Base-by-base conservation (phyloP, 2,329 filamentous ascomycete species). In the Esteya vermicola region DNA sequence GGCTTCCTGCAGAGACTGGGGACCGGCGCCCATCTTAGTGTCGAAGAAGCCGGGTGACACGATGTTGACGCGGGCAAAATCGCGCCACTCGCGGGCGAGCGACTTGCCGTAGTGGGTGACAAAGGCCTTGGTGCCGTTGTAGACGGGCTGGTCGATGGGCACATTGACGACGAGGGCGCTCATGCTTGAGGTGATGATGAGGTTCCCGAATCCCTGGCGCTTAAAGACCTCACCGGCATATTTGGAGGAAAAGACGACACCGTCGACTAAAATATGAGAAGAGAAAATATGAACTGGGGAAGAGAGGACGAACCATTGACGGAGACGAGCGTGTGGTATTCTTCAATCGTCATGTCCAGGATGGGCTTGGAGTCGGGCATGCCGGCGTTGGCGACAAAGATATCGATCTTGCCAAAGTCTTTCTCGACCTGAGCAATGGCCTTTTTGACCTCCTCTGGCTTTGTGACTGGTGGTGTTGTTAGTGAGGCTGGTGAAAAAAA, bases 301-400 rank as follows among this genome's bases (percentile, higher is more conserved):
- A 37, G 23, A 30, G 23, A 20, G 35, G 4, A 37, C 23, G 16
- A 13, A 38, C 36, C 28, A 13, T 40, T 40, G 13, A 40, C 38
- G 8, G 38, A 28, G 10, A 30, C 12, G 19, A 28, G 31, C 18
- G 16, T 27, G 4, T 20, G 22, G 38, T 40, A 40, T 3, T 40
- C 32, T 2, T 34, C 31, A 2, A 40, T 12, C 3, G 31, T 28
- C 18, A 16, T 16, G 8, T 35, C 32, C 12, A 40, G 25, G 19
- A 40, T n/a, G 21, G 38, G 31, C 13, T 23, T 18, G 12, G 32
- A 40, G 23, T 34, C 22, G 32, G 25, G 16, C 31, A 27, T 30
- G 7, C 82, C 82, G 9, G 79, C 78, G 53, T 89, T 89, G 49
- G 82, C 82, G 32, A 88, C 73, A 52, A 89, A 85, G 48, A 86